Base-by-base conservation (phyloP, 768 basidiomycete genomes). In the Coprinellus aureogranulatus region DNA sequence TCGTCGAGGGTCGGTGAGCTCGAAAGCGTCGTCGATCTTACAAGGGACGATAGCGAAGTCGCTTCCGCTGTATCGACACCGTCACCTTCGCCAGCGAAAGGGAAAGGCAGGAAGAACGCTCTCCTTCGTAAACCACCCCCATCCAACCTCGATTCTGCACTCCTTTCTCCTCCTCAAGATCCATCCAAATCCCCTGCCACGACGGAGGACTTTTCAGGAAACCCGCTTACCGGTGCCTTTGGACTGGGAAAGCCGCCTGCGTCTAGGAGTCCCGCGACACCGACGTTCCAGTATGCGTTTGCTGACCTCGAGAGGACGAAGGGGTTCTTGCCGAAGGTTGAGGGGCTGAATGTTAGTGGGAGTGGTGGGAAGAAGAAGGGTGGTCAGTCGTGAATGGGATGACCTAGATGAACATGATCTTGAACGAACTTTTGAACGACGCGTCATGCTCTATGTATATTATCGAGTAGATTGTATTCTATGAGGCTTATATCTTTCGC, bases 141-240 rank as follows among this genome's bases (percentile, higher is more conserved):
- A 5, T 44, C 42, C 9, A 8, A 44, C 14, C 6, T 14, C 34
- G 34, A 34, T 34, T 34, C 34, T 14, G 14, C 34, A 6, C 34
- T 34, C 6, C 34, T 34, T 34, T 34, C 34, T 14, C 34, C 14
- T 34, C 34, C 34, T 34, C 34, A 34, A 14, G 34, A 44, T 8
- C 42, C 8, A 44, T 8, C 42, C 23, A 23, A 44, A n/a, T 5
- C 42, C 23, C 42, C 8, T 8, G 18, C 8, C 5, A 8, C 16
- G 6, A n/a, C 42, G 8, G 42, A 44, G 18, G 42, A n/a, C 5
- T n/a, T n/a, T 8, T 6, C 42, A 23, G 42, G 9, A 5, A 44
- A 55, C 22, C 54, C 54, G 12, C 30, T 55, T 20, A 57, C 48
- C 2, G 55, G 55, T 6, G 55, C 55, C 5, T 49, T 57, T 26